A percentile compares a stretch with the other conserved stretches of the same genome.
Conservation (phyloP, 306 rosid species). For the Castanea mollissima region DNA sequence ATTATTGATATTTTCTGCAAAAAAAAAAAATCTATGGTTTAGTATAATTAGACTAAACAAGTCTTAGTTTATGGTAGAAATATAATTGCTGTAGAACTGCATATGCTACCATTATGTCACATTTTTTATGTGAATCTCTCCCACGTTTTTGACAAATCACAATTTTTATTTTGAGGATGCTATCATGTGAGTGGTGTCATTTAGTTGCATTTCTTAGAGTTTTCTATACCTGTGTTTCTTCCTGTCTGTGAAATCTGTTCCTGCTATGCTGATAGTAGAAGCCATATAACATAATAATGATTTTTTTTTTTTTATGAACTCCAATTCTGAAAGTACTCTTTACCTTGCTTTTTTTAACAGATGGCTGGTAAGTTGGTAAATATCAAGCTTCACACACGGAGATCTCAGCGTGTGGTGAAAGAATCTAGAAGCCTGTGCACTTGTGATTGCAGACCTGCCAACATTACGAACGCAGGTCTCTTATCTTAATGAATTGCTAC, state of each 20-base stretch:
- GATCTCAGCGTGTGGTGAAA: slow-evolving; percentile 87
- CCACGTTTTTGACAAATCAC: not conserved
- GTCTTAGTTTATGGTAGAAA: not conserved
- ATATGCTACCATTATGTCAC: not conserved
- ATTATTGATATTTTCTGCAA: not conserved
- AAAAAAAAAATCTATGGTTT: not conserved
- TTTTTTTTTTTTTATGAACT: not conserved
- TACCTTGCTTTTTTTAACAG: slow-evolving; percentile 30
- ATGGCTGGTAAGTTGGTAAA: slow-evolving; percentile 91
- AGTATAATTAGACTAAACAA: not conserved
- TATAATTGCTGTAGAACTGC: not conserved
- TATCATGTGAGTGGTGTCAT: not conserved
- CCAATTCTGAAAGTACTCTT: not conserved
- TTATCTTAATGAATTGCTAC: slow-evolving; percentile 13
- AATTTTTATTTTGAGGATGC: not conserved
- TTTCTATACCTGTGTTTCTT: not conserved
- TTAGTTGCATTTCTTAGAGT: not conserved
- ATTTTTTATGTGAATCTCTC: not conserved
- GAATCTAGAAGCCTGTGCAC: slow-evolving; percentile 76
- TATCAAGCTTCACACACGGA: slow-evolving; percentile 69
- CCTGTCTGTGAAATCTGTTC: not conserved
- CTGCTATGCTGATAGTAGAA: not conserved
- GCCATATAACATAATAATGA: not conserved
- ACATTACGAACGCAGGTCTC: slow-evolving; percentile 37
- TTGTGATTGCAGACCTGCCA: slow-evolving; percentile 68